Evolutionary conservation across 163 green algal genomes (phyloP).

Genomic region (Chlorella variabilis): DNA sequence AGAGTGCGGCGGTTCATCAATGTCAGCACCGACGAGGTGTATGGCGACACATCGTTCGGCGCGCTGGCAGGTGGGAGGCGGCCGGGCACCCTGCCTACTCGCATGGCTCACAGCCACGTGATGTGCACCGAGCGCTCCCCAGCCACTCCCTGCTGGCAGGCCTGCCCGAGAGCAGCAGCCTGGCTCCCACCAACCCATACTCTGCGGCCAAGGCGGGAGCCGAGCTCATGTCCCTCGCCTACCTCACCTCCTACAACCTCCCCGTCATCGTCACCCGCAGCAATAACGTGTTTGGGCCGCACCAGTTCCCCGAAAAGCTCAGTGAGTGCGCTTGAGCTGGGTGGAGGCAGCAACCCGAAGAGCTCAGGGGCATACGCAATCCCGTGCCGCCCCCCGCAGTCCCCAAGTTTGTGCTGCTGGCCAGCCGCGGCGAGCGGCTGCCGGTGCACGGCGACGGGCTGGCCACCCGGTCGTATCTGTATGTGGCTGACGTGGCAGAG

Average conservation of each 20-base stretch:
- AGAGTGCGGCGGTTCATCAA: slow-evolving; percentile 94
- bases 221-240: slow-evolving; percentile 97
- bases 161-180: slow-evolving; percentile 70
- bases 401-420: slow-evolving; percentile 52
- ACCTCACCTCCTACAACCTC: slow-evolving; percentile 95
- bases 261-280: slow-evolving; percentile 96
- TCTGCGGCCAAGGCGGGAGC: slow-evolving; percentile 94
- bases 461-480: slow-evolving; percentile 82
- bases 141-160: slow-evolving; percentile 43
- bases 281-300: slow-evolving; percentile 99
- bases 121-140: no score
- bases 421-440: slow-evolving; percentile 77
- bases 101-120: no score
- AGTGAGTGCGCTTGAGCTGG: slow-evolving; percentile 39
- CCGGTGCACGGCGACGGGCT: slow-evolving; percentile 76
- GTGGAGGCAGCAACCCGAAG: neutral
- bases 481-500: slow-evolving; percentile 93
- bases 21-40: slow-evolving; percentile 95
- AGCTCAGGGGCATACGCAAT: no score
- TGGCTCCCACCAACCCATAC: slow-evolving; percentile 99
- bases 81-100: neutral
- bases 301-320: slow-evolving; percentile 94
- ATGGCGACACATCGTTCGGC: slow-evolving; percentile 39
- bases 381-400: slow-evolving; percentile 41
- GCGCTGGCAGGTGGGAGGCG: neutral